Conservation (phyloP, 202 grass and related monocot species). For the Miscanthus sacchariflorus region DNA sequence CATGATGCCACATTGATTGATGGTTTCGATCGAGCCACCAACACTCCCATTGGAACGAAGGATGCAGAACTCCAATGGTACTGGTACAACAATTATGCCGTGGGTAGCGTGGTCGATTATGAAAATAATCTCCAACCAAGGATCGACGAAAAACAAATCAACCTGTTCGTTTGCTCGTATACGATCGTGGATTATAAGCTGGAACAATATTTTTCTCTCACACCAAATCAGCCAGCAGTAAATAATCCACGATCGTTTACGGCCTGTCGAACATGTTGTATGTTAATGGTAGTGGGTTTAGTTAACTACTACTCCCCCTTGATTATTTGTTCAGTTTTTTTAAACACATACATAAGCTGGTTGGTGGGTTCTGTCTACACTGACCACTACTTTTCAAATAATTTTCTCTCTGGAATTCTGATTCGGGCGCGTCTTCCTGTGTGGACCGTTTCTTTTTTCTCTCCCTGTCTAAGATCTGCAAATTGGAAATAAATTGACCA, state of each 20-base stretch:
- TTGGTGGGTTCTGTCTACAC: slow-evolving; percentile 52
- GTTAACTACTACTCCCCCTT: background rate
- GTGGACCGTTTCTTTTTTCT: slow-evolving; percentile 24
- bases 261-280: background rate
- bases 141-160: background rate
- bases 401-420: background rate
- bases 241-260: too few relatives aligned
- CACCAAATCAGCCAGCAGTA: too few relatives aligned
- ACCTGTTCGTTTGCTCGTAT: too few relatives aligned
- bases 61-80: too few relatives aligned
- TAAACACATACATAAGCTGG: background rate
- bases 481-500: slow-evolving; percentile 31
- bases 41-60: background rate
- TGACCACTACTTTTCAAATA: background rate
- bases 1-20: too few relatives aligned
- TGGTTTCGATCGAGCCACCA: background rate
- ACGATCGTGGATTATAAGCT: too few relatives aligned
- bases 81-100: too few relatives aligned
- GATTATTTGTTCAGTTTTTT: background rate
- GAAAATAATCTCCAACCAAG: background rate
- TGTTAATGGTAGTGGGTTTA: slow-evolving; percentile 11
- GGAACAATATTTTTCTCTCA: too few relatives aligned
- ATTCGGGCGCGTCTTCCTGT: slow-evolving; percentile 3
- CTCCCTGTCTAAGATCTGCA: background rate
- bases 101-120: background rate